Conservation (phyloP, 2,329 filamentous ascomycete species). For the Cladosporium austrohemisphaericum region DNA sequence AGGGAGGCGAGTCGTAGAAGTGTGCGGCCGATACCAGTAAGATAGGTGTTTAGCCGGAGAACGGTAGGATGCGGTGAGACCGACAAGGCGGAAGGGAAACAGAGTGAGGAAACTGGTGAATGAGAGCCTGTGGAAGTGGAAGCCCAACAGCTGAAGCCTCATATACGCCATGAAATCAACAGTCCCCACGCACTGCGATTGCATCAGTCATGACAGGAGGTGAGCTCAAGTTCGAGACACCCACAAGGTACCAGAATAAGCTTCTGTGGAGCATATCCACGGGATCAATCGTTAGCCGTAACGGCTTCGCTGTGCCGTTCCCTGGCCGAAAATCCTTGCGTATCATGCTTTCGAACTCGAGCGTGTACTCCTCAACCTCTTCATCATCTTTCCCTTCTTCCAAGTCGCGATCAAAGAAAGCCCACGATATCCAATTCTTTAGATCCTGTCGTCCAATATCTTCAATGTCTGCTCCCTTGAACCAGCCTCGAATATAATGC, state of each 20-base stretch:
- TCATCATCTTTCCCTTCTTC: slow-evolving; percentile 52
- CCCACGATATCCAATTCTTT: slow-evolving; percentile 64
- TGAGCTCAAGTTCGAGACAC: slow-evolving; percentile 8
- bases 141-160: slow-evolving; percentile 22
- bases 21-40: slow-evolving; percentile 66
- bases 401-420: slow-evolving; percentile 59
- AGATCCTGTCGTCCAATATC: slow-evolving; percentile 63
- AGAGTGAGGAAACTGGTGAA: slow-evolving; percentile 42
- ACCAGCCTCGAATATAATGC: slow-evolving; percentile 61
- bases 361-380: slow-evolving; percentile 56
- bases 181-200: slow-evolving; percentile 44
- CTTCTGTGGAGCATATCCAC: slow-evolving; percentile 56
- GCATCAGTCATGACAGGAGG: slow-evolving; percentile 15
- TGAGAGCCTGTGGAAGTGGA: slow-evolving; percentile 24
- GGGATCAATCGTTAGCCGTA: not conserved
- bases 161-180: slow-evolving; percentile 44
- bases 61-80: slow-evolving; percentile 42
- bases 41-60: slow-evolving; percentile 52
- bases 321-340: slow-evolving; percentile 45
- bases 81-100: slow-evolving; percentile 57
- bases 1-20: slow-evolving; percentile 54
- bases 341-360: slow-evolving; percentile 22
- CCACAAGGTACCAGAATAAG: slow-evolving; percentile 57
- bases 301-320: not conserved
- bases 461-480: slow-evolving; percentile 53